These are phyloP conservation scores for Akanthomyces muscarius DNA, from an alignment of 2,329 filamentous ascomycete genomes.

Conservation along the genomic window DNA sequence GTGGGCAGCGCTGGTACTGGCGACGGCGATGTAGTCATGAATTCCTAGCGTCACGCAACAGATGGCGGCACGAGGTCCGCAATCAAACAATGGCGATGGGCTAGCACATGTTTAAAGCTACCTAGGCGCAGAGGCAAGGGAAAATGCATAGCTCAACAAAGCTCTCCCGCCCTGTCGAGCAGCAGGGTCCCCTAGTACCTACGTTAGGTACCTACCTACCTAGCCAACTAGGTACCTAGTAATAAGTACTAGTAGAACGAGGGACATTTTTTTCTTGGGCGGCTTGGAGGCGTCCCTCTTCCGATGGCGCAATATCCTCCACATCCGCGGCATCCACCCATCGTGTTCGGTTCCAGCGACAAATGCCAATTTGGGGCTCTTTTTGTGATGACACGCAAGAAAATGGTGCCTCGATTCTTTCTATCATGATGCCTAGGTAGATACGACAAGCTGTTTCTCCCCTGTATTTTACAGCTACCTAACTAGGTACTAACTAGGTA, in stretches of 20 bases:
- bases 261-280: neutral
- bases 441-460: no score
- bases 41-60: constrained; percentile 8
- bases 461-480: neutral
- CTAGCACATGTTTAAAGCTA: neutral
- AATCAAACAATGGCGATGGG: neutral
- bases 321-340: constrained; percentile 9
- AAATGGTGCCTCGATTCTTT: neutral
- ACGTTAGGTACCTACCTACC: no score
- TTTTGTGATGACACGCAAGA: neutral
- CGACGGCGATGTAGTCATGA: constrained; percentile 1
- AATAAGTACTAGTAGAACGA: no score
- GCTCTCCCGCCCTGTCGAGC: no score
- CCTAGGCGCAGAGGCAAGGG: neutral
- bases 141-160: neutral
- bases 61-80: neutral
- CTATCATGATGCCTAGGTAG: no score
- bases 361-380: neutral
- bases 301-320: constrained; percentile 17
- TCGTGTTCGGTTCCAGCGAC: constrained; percentile 3
- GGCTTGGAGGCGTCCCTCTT: neutral
- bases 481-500: no score
- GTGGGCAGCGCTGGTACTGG: constrained; percentile 15
- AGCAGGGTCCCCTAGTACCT: no score
- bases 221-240: no score